Base-by-base conservation (phyloP, 768 basidiomycete genomes). In the Coprinellus aureogranulatus region DNA sequence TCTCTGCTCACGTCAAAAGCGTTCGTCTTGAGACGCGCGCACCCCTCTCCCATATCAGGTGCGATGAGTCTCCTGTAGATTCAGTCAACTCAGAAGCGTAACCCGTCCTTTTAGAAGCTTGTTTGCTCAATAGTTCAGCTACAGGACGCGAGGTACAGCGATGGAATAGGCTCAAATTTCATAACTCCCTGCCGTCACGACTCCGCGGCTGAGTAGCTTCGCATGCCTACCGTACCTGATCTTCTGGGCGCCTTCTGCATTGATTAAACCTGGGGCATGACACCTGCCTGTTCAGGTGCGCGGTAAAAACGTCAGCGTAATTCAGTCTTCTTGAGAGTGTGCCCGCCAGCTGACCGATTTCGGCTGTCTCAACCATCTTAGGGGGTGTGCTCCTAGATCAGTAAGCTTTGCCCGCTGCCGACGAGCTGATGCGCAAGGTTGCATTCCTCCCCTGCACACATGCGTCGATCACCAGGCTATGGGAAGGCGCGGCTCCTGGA, bases 1-100 rank as follows among this genome's bases (percentile, higher is more conserved):
- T 37, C 34, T 57, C 37, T 48, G 30, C 34, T 49, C 31, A 57
- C 55, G 55, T 57, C 55, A 50, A 57, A 23, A 47, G 31, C 50
- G n/a, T 34, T 37, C 14, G 34, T 39, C 12, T 10, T 52, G 20
- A 49, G 34, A 8, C 50, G 4, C 30, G 4, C 34, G 34, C 14
- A 14, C 34, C 14, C 34, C 23, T 25, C 27, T 34, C 25, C 30
- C 31, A 37, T n/a, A n/a, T n/a, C n/a, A 12, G 30, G 9, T 14
- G 22, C 30, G 31, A 5, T 5, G 10, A 34, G 31, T 23, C 31
- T 30, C 31, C 16, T 16, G 23, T 48, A 28, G 20, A 30, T 3
- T 20, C 11, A 20, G 31, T 52, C 39, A 34, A 40, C 39, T 52
- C 34, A 52, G 50, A 52, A 34, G 31, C 50, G 2, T 20, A 10